A percentile compares a stretch with the other conserved stretches of the same genome.
Conservation (phyloP, 352 stramenopile genomes). For the Pythium volutum region DNA sequence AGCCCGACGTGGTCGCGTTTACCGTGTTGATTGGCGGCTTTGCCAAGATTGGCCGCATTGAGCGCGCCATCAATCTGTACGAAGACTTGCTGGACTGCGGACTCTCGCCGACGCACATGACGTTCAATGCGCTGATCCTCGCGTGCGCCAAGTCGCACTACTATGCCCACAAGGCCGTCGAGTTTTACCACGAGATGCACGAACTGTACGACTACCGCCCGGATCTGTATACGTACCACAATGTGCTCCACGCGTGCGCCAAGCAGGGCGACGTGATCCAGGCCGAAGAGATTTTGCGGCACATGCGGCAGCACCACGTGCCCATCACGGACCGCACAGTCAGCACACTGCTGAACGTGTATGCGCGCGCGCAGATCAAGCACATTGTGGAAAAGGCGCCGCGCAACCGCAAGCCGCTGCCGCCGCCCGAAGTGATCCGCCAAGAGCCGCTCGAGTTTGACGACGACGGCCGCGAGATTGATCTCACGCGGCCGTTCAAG, state of each 20-base stretch:
- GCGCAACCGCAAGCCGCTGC: constrained; percentile 43
- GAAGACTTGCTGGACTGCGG: constrained; percentile 74
- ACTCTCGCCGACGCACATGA: constrained; percentile 64
- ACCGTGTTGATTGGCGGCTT: constrained; percentile 72
- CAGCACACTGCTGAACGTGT: constrained; percentile 78
- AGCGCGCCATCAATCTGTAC: constrained; percentile 69
- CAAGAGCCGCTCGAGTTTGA: constrained; percentile 72
- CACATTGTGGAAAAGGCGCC: constrained; percentile 64
- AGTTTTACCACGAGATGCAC: constrained; percentile 88
- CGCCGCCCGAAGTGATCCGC: constrained; percentile 48
- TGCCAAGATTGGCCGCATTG: constrained; percentile 68
- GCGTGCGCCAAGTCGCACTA: constrained; percentile 83
- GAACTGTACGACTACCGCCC: constrained; percentile 82
- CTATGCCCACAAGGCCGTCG: constrained; percentile 79
- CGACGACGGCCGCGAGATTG: constrained; percentile 67
- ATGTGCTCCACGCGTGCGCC: constrained; percentile 69
- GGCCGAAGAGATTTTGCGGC: constrained; percentile 67
- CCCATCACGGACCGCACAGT: constrained; percentile 65
- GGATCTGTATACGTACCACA: constrained; percentile 76
- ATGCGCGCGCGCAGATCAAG: constrained; percentile 69
- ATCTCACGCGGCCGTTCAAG: constrained; percentile 65
- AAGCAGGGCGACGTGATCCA: constrained; percentile 76
- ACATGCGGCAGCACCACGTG: constrained; percentile 69
- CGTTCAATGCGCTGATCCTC: constrained; percentile 79
- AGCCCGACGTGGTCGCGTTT: constrained; percentile 72